These are phyloP conservation scores for Sporopachydermia lactativora DNA, from an alignment of 805 yeast genomes.

Conservation along the genomic window DNA sequence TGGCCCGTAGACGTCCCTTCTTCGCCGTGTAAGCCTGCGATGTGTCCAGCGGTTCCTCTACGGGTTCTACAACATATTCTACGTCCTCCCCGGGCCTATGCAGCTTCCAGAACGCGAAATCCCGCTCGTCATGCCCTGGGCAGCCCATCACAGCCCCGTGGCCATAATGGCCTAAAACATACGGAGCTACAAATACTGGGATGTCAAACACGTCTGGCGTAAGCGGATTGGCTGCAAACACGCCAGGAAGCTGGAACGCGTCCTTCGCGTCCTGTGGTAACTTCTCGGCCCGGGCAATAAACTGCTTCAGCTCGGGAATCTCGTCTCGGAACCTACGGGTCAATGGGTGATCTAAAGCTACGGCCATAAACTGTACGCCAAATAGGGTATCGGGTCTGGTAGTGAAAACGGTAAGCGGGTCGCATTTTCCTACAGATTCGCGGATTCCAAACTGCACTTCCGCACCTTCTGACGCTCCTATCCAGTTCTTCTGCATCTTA, in stretches of 20 bases:
- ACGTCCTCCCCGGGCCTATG: constrained; percentile 36
- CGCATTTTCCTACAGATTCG: constrained; percentile 10
- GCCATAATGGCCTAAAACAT: constrained; percentile 74
- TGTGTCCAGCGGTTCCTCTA: constrained; percentile 7
- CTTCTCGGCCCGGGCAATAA: constrained; percentile 27
- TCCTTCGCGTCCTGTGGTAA: constrained; percentile 35
- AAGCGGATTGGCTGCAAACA: constrained; percentile 48
- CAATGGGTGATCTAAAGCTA: constrained; percentile 59
- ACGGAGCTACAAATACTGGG: constrained; percentile 85
- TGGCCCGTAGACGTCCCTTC: constrained; percentile 33
- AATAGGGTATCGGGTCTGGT: constrained; percentile 83
- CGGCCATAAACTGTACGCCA: constrained; percentile 71
- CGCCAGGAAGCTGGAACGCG: constrained; percentile 38
- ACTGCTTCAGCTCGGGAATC: constrained; percentile 29
- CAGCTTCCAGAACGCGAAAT: constrained; percentile 61
- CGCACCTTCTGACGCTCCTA: constrained; percentile 77
- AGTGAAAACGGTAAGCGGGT: constrained; percentile 47
- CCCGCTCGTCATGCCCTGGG: constrained; percentile 87
- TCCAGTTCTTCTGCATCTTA: constrained; percentile 89
- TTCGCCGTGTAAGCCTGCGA: constrained; percentile 24
- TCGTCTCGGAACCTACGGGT: constrained; percentile 24
- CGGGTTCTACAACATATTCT: constrained; percentile 32
- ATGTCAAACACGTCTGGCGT: constrained; percentile 22
- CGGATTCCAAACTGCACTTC: constrained; percentile 38
- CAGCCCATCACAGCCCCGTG: constrained; percentile 97